Base-by-base conservation (phyloP, 176 grass and related monocot genomes). In the Chloris gayana region DNA sequence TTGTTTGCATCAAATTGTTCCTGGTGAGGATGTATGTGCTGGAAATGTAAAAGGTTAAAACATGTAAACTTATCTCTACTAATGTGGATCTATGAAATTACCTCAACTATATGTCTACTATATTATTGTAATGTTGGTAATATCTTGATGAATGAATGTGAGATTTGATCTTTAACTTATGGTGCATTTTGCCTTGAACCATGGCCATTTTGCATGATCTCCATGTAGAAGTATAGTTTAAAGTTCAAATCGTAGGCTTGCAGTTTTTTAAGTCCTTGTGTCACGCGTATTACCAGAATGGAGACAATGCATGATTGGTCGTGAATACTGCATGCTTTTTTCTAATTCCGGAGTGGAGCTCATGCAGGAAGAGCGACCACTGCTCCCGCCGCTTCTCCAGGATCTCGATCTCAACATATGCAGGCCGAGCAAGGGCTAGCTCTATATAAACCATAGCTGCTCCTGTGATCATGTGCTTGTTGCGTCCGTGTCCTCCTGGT, bases 311-410 rank as follows among this genome's bases (percentile, higher is more conserved):
- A 61, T 61, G 79, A 50, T 61, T 72, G 80, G 53, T 22, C 47
- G 68, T 73, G 56, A 58, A 49, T 18, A 51, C 18, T 24, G 83
- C 75, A 61, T 75, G 72, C 29, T 59, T 8, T n/a, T 31, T 49
- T 38, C 80, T 67, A 78, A 83, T 79, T 83, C 29, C 4, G 35
- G 59, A 70, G 15, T 27, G 73, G 57, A 64, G 15, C 22, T 73
- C 46, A 57, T 87, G 79, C 57, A 7, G n/a, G 22, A 61, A 60
- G n/a, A 72, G 58, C 38, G 46, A 68, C 80, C 80, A 60, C 67
- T 67, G 50, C 49, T 83, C 67, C 67, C 74, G 80, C 86, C 86
- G 10, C 60, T 73, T 83, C 59, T 73, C 47, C 68, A 49, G 86
- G 86, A 83, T 83, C 47, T 39, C 67, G 67, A 71, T 58, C 29